phyloP scores from a whole-genome alignment of 2,329 filamentous ascomycete species.

The Fusarium domesticum region DNA sequence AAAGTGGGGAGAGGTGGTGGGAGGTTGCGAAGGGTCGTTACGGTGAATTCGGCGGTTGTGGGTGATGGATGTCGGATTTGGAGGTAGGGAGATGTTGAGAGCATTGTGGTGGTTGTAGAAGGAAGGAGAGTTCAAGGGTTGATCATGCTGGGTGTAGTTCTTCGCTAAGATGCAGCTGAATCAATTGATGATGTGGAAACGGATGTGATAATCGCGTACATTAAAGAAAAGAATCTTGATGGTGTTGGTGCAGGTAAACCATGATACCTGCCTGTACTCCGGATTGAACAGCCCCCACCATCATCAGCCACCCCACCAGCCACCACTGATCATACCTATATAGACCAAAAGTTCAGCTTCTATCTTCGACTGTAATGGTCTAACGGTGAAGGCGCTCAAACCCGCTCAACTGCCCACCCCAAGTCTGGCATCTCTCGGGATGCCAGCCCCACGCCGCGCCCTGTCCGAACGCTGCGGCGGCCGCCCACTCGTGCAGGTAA shows the following conservation, averaged over 20 bases:
- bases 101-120: slow-evolving; percentile 46
- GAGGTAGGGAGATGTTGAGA: slow-evolving; percentile 59
- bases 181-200: too few relatives aligned
- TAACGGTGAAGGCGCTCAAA: slow-evolving; percentile 57
- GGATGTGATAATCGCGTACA: too few relatives aligned
- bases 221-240: too few relatives aligned
- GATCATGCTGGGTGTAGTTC: slow-evolving; percentile 2
- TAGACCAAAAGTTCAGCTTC: slow-evolving; percentile 10
- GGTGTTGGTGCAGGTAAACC: too few relatives aligned
- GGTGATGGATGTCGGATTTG: slow-evolving; percentile 69
- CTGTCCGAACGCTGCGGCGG: slow-evolving; percentile 68
- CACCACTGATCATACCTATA: slow-evolving; percentile 18
- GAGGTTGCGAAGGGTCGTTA: slow-evolving; percentile 69
- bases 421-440: slow-evolving; percentile 36
- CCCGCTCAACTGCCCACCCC: slow-evolving; percentile 47
- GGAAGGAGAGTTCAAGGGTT: slow-evolving; percentile 1
- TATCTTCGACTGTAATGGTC: slow-evolving; percentile 59
- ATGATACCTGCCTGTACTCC: too few relatives aligned
- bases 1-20: slow-evolving; percentile 46
- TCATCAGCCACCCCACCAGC: neutral
- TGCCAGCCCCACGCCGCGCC: slow-evolving; percentile 57
- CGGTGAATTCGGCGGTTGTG: slow-evolving; percentile 88
- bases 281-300: neutral
- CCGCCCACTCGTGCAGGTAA: slow-evolving; percentile 63
- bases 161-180: neutral